Evolutionary conservation across 108 stramenopile species (phyloP), one percentile per base, ranked within the genome.

Genomic region (Schizochytrium sp.): DNA sequence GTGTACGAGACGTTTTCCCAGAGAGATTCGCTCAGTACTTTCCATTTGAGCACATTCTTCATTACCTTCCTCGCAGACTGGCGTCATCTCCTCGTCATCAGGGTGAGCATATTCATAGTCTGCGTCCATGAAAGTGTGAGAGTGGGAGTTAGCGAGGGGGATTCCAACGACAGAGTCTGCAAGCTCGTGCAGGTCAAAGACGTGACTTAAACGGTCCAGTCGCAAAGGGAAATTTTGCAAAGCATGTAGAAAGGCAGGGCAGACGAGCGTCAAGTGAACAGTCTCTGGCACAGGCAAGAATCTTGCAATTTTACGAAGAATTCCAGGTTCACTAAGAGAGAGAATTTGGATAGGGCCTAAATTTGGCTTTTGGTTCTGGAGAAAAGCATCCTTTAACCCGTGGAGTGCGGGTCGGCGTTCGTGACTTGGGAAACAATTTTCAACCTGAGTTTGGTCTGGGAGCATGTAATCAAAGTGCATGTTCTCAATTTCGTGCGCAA

Each of bases 11-110:
- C 53, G 47, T 42, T 28, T 28, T 28, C 28, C 28, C 28, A 28
- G 28, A 28, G 28, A 28, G 45, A 53, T 10, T 7, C 5, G 64
- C 42, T 60, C 19, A n/a, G 28, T 60, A n/a, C 59, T n/a, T 60
- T 17, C 17, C 17, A n/a, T n/a, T 60, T 17, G 28, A 2, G 28
- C 28, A 38, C 64, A 44, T 15, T 69, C 64, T 69, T 69, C 42
- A 12, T 44, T 0, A 38, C 28, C 64, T 8, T 38, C 10, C 28
- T 12, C 19, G 42, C 19, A 38, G 0, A 69, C 64, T 38, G 8
- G 15, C 64, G 44, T 69, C 64, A 69, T 69, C 64, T 69, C 64
- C 44, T 69, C 64, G 64, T 69, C 64, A 13, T 69, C 64, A 2
- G 59, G 59, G 28, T 60, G 59, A n/a, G 59, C 2, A 69, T 69